phyloP scores from a whole-genome alignment of 2,329 filamentous ascomycete genomes.

The Escovopsis weberi region DNA sequence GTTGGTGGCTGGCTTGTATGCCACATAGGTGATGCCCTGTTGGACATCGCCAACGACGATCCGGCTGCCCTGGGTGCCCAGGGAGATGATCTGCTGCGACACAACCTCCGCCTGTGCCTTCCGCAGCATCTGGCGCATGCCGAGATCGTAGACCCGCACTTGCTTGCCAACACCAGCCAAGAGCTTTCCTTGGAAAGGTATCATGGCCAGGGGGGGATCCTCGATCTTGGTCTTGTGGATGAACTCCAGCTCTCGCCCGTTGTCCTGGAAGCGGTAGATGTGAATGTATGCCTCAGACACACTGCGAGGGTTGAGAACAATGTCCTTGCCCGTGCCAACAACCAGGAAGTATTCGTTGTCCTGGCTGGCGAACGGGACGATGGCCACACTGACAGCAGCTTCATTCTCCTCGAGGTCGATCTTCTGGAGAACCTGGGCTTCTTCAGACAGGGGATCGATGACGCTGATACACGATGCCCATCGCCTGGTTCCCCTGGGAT shows the following conservation, averaged over 20 bases:
- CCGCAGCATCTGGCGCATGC: constrained; percentile 80
- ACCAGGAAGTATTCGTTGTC: constrained; percentile 84
- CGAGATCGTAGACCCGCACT: constrained; percentile 80
- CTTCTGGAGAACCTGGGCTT: constrained; percentile 54
- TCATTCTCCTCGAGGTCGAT: constrained; percentile 82
- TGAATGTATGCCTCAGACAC: constrained; percentile 75
- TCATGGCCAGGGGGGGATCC: constrained; percentile 74
- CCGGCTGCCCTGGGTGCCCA: constrained; percentile 81
- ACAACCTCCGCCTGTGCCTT: constrained; percentile 75
- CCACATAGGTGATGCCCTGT: constrained; percentile 80
- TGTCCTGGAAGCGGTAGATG: constrained; percentile 77
- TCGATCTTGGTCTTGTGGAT: constrained; percentile 94
- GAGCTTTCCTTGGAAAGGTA: constrained; percentile 84
- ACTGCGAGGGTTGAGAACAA: constrained; percentile 62
- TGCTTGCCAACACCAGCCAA: constrained; percentile 73
- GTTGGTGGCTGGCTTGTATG: constrained; percentile 87
- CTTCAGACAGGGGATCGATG: constrained; percentile 66
- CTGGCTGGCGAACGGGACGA: constrained; percentile 76
- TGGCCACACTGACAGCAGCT: constrained; percentile 71
- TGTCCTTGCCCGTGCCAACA: constrained; percentile 85
- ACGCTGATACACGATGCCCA: constrained; percentile 96
- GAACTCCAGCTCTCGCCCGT: constrained; percentile 80
- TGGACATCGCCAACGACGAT: constrained; percentile 88
- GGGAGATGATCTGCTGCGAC: constrained; percentile 69
- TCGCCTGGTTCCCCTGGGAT: constrained; percentile 66